Base-by-base conservation (phyloP, 768 basidiomycete species). In the Sarcomyxa edulis region DNA sequence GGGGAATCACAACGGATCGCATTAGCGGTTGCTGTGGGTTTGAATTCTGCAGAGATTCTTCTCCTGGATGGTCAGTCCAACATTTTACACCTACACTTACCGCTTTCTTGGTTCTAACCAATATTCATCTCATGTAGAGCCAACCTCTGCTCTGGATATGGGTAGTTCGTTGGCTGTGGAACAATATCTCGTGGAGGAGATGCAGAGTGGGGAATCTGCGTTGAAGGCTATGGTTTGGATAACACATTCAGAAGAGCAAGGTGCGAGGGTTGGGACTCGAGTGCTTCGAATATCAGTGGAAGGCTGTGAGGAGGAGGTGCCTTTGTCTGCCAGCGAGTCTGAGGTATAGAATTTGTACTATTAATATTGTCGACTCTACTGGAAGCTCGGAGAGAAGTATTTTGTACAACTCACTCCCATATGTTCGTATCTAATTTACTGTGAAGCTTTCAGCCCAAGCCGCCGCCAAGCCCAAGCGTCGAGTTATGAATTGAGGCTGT, bases 1-100 rank as follows among this genome's bases (percentile, higher is more conserved):
- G 92, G 92, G 12, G 92, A 95, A 56, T 72, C 78, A 1, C 92
- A 95, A 56, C 69, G 92, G 32, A 74, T 93, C n/a, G 76, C 81
- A 7, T 56, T 94, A 37, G 85, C 90, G 12, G 69, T 82, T 7
- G 85, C 85, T 0, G 53, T 90, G 2, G 81, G 85, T 1, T 55
- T 91, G 29, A 68, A 80, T 32, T 77, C 78, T 0, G 87, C 89
- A 0, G 88, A 93, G 51, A 66, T 94, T 0, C 60, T 95, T 11
- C 66, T 94, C 35, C 67, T 83, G 28, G 92, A 86, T 53, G 92
- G 91, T 88, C 28, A 33, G 74, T 63, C 11, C 26, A 31, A 20
- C 38, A 26, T 32, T 12, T 35, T 14, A 26, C 22, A 23, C 43
- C 25, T 25, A 12, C 22, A 22, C 16, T 24, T 23, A 11, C 26